A percentile compares a stretch with the other conserved stretches of the same genome.
Conservation (phyloP, 257 asterid genomes). For the Lantana camara region DNA sequence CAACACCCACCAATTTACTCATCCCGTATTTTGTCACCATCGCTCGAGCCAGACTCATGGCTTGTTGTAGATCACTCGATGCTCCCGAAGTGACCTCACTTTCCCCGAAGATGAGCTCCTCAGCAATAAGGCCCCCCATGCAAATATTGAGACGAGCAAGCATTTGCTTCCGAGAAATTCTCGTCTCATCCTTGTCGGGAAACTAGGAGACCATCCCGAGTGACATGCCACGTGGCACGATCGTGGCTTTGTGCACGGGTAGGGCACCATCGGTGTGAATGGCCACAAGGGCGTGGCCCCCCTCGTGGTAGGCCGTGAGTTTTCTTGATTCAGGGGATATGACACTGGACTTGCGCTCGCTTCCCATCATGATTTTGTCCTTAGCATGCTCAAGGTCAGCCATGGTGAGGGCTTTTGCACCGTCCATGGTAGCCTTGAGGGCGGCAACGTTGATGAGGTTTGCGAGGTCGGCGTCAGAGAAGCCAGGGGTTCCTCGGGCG, state of each 20-base stretch:
- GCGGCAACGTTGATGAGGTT: slow-evolving; percentile 89
- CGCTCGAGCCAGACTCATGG: slow-evolving; percentile 71
- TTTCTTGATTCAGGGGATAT: slow-evolving; percentile 76
- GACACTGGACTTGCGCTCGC: slow-evolving; percentile 88
- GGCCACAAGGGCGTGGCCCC: slow-evolving; percentile 93
- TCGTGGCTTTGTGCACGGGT: slow-evolving; percentile 91
- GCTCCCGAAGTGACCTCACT: slow-evolving; percentile 90
- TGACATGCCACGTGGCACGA: slow-evolving; percentile 87
- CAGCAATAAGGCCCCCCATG: slow-evolving; percentile 96
- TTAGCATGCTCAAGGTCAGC: slow-evolving; percentile 85
- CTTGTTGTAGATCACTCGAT: slow-evolving; percentile 73
- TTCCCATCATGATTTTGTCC: slow-evolving; percentile 96
- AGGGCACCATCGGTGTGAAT: slow-evolving; percentile 81
- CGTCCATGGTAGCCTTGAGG: slow-evolving; percentile 89
- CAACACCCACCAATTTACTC: slow-evolving; percentile 82
- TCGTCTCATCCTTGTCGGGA: slow-evolving; percentile 83
- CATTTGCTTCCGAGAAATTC: slow-evolving; percentile 80
- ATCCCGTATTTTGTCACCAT: slow-evolving; percentile 88
- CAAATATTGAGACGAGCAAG: slow-evolving; percentile 79
- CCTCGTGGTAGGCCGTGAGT: slow-evolving; percentile 88
- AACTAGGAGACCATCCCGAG: slow-evolving; percentile 92
- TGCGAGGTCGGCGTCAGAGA: slow-evolving; percentile 96
- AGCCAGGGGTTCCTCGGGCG: slow-evolving; percentile 92
- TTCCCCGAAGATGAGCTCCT: slow-evolving; percentile 87
- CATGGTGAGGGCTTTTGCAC: slow-evolving; percentile 74